These are phyloP conservation scores for Fusarium circinatum DNA, from an alignment of 2,329 filamentous ascomycete species.

Conservation along the genomic window DNA sequence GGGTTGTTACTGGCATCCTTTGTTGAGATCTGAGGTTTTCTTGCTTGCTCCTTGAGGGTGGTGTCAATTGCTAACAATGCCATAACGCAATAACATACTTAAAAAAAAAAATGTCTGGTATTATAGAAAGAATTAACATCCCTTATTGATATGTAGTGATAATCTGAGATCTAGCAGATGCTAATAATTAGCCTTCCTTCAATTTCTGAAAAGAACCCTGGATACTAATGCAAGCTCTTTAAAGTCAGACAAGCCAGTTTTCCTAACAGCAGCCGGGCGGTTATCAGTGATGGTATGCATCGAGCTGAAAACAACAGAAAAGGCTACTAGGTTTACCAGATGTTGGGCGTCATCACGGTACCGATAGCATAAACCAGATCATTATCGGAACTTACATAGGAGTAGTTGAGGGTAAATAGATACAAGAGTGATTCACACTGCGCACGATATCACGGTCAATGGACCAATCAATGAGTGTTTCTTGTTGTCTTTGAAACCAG, in stretches of 20 bases:
- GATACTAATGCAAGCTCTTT: neutral
- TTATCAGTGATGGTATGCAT: constrained; percentile 30
- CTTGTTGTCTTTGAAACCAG: constrained; percentile 2
- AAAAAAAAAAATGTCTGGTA: neutral
- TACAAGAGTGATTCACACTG: neutral
- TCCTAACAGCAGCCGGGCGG: constrained; percentile 42
- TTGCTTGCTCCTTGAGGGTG: neutral
- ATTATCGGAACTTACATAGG: constrained; percentile 29
- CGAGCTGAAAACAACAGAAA: constrained; percentile 44
- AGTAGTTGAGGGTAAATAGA: neutral
- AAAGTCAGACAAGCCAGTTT: constrained; percentile 42
- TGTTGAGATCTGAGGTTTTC: neutral
- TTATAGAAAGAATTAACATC: neutral
- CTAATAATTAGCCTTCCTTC: constrained; percentile 27
- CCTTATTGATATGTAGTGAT: neutral
- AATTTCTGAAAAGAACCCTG: neutral
- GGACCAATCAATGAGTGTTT: neutral
- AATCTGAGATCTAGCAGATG: neutral
- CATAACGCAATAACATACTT: neutral
- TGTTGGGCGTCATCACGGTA: constrained; percentile 50
- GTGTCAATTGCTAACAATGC: neutral
- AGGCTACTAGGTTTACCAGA: constrained; percentile 56
- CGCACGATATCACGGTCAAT: neutral
- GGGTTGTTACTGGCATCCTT: neutral
- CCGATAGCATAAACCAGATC: neutral